These are phyloP conservation scores for Stipa capillata DNA, from an alignment of 176 grass and related monocot genomes.

Conservation along the genomic window DNA sequence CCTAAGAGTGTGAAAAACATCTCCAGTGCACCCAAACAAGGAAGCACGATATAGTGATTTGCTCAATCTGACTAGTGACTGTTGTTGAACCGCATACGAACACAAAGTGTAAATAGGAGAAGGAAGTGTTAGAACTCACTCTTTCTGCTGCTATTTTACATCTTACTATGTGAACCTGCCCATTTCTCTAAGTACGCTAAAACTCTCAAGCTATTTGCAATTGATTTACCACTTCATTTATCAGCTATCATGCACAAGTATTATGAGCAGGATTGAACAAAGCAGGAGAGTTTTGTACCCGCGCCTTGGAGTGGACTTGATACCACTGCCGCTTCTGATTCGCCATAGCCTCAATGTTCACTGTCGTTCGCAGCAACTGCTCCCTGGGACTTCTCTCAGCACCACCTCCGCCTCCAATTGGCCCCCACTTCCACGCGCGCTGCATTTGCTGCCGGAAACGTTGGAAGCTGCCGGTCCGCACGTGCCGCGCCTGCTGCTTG, in stretches of 20 bases:
- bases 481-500: conserved; percentile 47
- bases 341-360: conserved; percentile 78
- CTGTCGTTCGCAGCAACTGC: conserved; percentile 35
- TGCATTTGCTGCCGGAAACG: conserved; percentile 81
- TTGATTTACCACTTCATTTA: too few species aligned
- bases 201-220: neutral
- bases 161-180: neutral
- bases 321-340: conserved; percentile 92
- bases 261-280: neutral
- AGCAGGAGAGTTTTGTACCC: conserved; percentile 29
- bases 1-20: neutral
- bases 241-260: neutral
- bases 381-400: conserved; percentile 44
- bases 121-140: neutral
- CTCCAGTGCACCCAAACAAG: neutral
- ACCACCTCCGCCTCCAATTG: conserved; percentile 17
- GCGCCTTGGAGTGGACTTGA: conserved; percentile 56
- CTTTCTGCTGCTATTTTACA: neutral
- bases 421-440: conserved; percentile 84
- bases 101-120: neutral
- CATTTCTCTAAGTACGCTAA: neutral
- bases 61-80: neutral
- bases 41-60: neutral
- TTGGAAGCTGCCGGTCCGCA: conserved; percentile 79
- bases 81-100: neutral